A percentile compares a stretch with the other conserved stretches of the same genome.
Conservation (phyloP, 1,139 yeast genomes). For the Saccharomyces hybrid region DNA sequence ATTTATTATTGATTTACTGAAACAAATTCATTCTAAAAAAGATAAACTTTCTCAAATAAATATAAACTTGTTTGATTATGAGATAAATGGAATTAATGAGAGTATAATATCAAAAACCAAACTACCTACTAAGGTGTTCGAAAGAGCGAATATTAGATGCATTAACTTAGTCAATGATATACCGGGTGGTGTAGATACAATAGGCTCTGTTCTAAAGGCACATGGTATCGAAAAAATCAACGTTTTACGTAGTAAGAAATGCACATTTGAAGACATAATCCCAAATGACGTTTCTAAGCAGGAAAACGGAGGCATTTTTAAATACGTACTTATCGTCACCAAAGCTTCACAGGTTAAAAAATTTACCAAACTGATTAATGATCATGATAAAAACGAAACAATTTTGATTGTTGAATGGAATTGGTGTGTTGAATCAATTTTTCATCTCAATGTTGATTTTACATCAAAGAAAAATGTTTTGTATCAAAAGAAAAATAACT, state of each 20-base stretch:
- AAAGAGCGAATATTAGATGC: constrained; percentile 38
- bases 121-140: constrained; percentile 29
- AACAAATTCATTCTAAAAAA: constrained; percentile 25
- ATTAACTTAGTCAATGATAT: constrained; percentile 55
- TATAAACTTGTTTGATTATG: constrained; percentile 12
- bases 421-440: constrained; percentile 56
- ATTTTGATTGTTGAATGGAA: constrained; percentile 51
- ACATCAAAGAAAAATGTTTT: neutral
- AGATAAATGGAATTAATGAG: constrained; percentile 29
- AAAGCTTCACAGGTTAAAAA: constrained; percentile 36
- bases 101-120: constrained; percentile 28
- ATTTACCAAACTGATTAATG: constrained; percentile 32
- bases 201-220: constrained; percentile 51
- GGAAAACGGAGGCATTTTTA: constrained; percentile 11
- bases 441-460: constrained; percentile 34
- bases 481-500: neutral
- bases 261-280: constrained; percentile 19
- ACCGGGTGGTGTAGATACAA: constrained; percentile 59
- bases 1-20: constrained; percentile 28
- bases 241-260: constrained; percentile 25
- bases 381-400: constrained; percentile 17
- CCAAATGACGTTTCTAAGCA: constrained; percentile 15
- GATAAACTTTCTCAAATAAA: neutral
- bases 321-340: constrained; percentile 24
- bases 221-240: constrained; percentile 52